phyloP scores from a whole-genome alignment of 441 rosid species.

The Adansonia grandidieri region DNA sequence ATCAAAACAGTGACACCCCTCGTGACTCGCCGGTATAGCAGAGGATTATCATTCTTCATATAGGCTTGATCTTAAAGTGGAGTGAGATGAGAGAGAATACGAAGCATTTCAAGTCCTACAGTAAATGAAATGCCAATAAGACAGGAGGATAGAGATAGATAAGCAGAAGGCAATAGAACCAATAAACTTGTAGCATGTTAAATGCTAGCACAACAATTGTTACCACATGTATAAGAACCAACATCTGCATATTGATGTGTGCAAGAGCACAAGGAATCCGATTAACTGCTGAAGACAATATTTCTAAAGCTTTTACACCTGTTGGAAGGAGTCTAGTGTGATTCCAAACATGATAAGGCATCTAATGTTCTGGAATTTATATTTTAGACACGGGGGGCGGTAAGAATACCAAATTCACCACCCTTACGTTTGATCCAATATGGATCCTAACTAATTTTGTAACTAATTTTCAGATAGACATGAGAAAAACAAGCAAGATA shows the following conservation, averaged over 20 bases:
- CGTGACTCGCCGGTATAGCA: not conserved
- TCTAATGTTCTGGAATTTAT: not conserved
- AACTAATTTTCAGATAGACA: not conserved
- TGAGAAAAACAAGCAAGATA: not conserved
- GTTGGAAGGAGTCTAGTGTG: not conserved
- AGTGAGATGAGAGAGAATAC: slow-evolving; percentile 95
- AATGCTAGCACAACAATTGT: not conserved
- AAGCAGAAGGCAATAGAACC: not conserved
- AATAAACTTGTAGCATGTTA: not conserved
- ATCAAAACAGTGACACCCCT: not conserved
- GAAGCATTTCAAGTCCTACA: slow-evolving; percentile 97
- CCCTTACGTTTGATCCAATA: not conserved
- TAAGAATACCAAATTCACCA: not conserved
- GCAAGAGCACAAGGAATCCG: not conserved
- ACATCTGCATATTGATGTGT: not conserved
- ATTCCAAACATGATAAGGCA: not conserved
- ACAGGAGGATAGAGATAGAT: not conserved
- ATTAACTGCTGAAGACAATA: not conserved
- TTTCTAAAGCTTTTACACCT: not conserved
- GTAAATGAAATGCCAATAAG: slow-evolving; percentile 13
- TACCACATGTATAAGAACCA: not conserved
- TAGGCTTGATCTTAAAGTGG: slow-evolving; percentile 98
- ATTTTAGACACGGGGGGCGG: not conserved
- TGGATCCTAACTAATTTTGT: not conserved
- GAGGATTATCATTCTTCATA: slow-evolving; percentile 38